A percentile compares a stretch with the other conserved stretches of the same genome.
phyloP scores from a whole-genome alignment of 164 flowering plant species.

The Brasenia schreberi region DNA sequence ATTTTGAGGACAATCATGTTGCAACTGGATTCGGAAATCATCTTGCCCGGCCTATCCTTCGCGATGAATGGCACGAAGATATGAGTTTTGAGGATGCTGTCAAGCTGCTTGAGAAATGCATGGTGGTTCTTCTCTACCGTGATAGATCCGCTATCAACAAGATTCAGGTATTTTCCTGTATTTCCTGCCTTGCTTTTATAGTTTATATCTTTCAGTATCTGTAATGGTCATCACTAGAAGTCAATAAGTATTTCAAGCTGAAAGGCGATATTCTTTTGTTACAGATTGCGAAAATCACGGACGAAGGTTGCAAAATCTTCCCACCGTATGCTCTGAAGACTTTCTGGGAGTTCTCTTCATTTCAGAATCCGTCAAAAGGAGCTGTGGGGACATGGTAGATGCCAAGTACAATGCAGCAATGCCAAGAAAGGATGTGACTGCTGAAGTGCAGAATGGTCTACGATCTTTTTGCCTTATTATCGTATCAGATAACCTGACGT shows the following conservation, averaged over 20 bases:
- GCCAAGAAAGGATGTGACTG: too few relatives aligned
- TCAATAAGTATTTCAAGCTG: too few relatives aligned
- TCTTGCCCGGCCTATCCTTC: conserved; percentile 86
- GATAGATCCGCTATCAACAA: conserved; percentile 96
- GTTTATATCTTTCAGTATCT: background rate
- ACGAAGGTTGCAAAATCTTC: conserved; percentile 53
- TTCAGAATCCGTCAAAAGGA: conserved; percentile 57
- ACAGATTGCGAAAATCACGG: conserved; percentile 82
- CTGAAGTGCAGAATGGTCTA: too few relatives aligned
- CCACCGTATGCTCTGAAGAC: conserved; percentile 76
- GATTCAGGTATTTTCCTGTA: conserved; percentile 47
- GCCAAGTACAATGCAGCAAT: background rate
- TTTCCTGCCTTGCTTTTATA: background rate
- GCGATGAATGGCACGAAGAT: conserved; percentile 82
- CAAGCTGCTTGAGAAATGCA: conserved; percentile 81
- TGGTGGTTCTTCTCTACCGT: conserved; percentile 88
- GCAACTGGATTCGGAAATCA: conserved; percentile 99
- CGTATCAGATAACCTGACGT: too few relatives aligned
- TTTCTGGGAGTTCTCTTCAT: conserved; percentile 67
- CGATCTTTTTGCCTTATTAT: too few relatives aligned
- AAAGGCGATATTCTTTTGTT: too few relatives aligned
- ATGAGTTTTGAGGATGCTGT: conserved; percentile 92
- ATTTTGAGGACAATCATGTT: conserved; percentile 75
- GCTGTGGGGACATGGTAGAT: conserved; percentile 87
- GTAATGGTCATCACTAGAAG: background rate